Base-by-base conservation (phyloP, 163 green algal genomes). In the Volvox carteri region DNA sequence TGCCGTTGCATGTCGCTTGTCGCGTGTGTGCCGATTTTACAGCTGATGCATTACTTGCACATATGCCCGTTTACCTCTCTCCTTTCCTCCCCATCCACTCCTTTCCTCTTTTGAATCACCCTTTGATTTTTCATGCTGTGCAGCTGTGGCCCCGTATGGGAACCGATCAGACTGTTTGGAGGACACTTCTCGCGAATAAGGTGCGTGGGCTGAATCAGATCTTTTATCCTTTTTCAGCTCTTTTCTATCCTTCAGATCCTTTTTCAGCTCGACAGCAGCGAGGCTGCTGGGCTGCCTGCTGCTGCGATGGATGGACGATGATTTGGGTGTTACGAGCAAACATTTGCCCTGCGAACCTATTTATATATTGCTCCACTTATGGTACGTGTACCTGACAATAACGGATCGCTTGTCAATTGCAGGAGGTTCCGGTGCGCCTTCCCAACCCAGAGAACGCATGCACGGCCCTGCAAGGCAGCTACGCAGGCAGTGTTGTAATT, bases 91-190 rank as follows among this genome's bases (percentile, higher is more conserved):
- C 50, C 12, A 58, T 25, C 50, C 50, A 25, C 12, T 58, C 16
- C 12, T 16, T 58, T 58, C 12, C 12, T 16, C 12, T 58, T 16
- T 12, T 12, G 12, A 16, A 12, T 12, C 50, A 16, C 50, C 50
- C 12, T 16, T 58, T 58, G 50, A 58, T 58, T 58, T 58, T 16
- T 16, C 50, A 58, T 58, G 12, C 16, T 28, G 18, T 72, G 70
- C 70, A 78, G 70, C 21, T 78, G 19, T 78, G 70, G 70, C 70
- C 70, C 21, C 70, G 70, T 19, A 56, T 78, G 70, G 70, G 70
- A 1, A 58, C 70, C 16, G 37, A 56, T 21, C 25, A 16, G 12
- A 35, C 37, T 9, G 44, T 23, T 1, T 78, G 70, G 70, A 78
- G 33, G 39, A 42, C 2, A 18, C 6, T 78, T 16, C 70, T 78